Evolutionary conservation across 1,284 basidiomycete species (phyloP), one percentile per base, ranked within the genome.

Genomic region (Cutaneotrichosporon spelunceum): DNA sequence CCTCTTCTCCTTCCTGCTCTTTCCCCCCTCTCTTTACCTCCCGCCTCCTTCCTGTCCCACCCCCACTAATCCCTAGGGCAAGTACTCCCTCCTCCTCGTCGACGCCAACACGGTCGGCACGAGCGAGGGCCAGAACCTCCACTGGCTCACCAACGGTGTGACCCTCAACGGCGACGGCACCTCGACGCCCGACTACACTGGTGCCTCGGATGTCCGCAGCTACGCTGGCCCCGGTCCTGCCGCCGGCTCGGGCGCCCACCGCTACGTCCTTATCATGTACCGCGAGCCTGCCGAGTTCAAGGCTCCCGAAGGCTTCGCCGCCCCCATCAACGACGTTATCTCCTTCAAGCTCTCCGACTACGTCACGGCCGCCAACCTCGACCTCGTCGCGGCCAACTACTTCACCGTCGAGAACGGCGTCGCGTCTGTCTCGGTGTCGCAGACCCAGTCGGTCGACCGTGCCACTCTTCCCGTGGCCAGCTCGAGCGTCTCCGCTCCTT

Each of bases 171-270:
- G 48, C 48, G n/a, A 29, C 48, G 27, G 48, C 27, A n/a, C 24
- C 48, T 54, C 61, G 44, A 27, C 48, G 21, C 44, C 59, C 19
- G 34, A n/a, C 56, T 70, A 29, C 66, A 30, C 44, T 7, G n/a
- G 11, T 10, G 42, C 24, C 49, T 49, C 29, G n/a, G 45, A 27
- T 55, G 74, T 71, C 71, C 89, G 87, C 19, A 76, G 80, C 53
- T 91, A 90, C 73, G 85, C 86, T 60, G 87, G 88, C 27, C 89
- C 89, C 54, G 85, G 83, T 63, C 89, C 89, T 57, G 80, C 85
- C 23, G 73, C 79, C 34, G 87, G 88, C 49, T 84, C 83, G 63
- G 88, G 88, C 49, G 80, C 88, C 60, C 89, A 90, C 77, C 84
- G 87, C 83, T 86, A 68, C 53, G 77, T 59, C 33, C 68, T 60